A percentile compares a stretch with the other conserved stretches of the same genome.
These are phyloP conservation scores for Cytospora piceicola DNA, from an alignment of 2,329 filamentous ascomycete genomes.

Conservation along the genomic window DNA sequence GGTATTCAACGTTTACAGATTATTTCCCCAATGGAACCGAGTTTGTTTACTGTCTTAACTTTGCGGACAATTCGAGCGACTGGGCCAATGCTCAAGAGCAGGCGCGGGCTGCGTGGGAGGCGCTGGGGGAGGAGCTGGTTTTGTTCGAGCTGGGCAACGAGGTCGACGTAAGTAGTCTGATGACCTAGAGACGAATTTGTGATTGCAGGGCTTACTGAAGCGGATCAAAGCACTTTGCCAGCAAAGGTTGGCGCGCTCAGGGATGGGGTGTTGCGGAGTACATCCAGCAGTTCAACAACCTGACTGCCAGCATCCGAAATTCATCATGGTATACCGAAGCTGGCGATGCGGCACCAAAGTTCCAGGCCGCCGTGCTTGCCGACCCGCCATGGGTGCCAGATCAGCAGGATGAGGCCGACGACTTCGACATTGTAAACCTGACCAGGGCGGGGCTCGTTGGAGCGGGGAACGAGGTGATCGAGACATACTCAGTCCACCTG, in stretches of 20 bases:
- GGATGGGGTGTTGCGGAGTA: constrained; percentile 40
- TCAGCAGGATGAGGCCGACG: constrained; percentile 43
- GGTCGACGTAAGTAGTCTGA: constrained; percentile 34
- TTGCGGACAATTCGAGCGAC: constrained; percentile 36
- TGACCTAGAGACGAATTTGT: too few relatives aligned
- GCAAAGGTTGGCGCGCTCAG: constrained; percentile 40
- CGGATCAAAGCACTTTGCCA: constrained; percentile 37
- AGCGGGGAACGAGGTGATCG: constrained; percentile 31
- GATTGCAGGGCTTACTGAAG: too few relatives aligned
- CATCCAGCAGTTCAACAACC: constrained; percentile 39
- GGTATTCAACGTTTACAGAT: constrained; percentile 39
- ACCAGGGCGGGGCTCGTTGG: constrained; percentile 33
- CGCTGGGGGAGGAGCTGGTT: constrained; percentile 37
- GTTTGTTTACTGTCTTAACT: constrained; percentile 41
- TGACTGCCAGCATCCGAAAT: constrained; percentile 38
- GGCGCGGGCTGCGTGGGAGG: constrained; percentile 38
- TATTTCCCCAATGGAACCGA: constrained; percentile 41
- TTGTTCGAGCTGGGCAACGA: constrained; percentile 44
- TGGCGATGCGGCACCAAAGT: constrained; percentile 34
- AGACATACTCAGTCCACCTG: constrained; percentile 37
- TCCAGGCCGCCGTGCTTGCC: constrained; percentile 42
- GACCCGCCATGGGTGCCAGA: constrained; percentile 43
- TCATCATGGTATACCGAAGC: constrained; percentile 39
- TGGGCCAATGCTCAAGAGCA: constrained; percentile 31
- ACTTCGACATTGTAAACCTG: constrained; percentile 42